These are phyloP conservation scores for Aeschynomene evenia DNA, from an alignment of 306 rosid genomes.

Conservation along the genomic window DNA sequence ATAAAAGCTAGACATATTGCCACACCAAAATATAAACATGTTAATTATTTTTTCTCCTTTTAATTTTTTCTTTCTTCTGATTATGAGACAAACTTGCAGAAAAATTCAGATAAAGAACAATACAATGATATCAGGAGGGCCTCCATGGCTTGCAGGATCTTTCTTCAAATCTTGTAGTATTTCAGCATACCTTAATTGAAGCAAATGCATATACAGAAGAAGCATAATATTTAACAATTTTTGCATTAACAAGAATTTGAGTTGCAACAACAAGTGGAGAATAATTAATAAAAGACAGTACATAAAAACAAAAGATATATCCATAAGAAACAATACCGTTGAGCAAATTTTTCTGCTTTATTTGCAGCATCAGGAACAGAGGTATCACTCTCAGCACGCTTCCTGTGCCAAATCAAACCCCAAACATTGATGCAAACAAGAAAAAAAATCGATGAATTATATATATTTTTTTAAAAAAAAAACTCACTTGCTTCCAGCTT, in stretches of 20 bases:
- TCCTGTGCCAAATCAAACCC: slow-evolving; percentile 42
- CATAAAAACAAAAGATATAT: neutral
- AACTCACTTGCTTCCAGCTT: too few species aligned
- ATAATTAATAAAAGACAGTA: too few species aligned
- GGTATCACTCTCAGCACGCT: slow-evolving; percentile 78
- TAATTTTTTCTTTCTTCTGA: too few species aligned
- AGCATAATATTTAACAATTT: slow-evolving; percentile 8
- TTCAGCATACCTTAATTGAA: slow-evolving; percentile 63
- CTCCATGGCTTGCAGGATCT: slow-evolving; percentile 82
- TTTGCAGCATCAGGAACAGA: slow-evolving; percentile 69
- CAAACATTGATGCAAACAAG: slow-evolving; percentile 15
- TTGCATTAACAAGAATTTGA: neutral
- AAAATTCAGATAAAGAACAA: slow-evolving; percentile 29
- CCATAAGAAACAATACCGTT: slow-evolving; percentile 50
- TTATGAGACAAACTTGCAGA: too few species aligned
- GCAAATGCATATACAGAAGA: slow-evolving; percentile 25
- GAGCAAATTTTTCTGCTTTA: slow-evolving; percentile 76
- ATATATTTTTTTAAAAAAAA: too few species aligned
- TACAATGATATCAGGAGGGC: slow-evolving; percentile 81
- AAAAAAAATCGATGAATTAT: neutral
- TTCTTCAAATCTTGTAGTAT: slow-evolving; percentile 82
- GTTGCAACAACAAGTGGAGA: neutral
- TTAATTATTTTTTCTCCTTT: too few species aligned
- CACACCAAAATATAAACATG: too few species aligned
- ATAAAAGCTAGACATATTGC: slow-evolving; percentile 70